A percentile compares a stretch with the other conserved stretches of the same genome.
Evolutionary conservation across 75 land plant genomes (phyloP).

Genomic region (Cupressus sempervirens): DNA sequence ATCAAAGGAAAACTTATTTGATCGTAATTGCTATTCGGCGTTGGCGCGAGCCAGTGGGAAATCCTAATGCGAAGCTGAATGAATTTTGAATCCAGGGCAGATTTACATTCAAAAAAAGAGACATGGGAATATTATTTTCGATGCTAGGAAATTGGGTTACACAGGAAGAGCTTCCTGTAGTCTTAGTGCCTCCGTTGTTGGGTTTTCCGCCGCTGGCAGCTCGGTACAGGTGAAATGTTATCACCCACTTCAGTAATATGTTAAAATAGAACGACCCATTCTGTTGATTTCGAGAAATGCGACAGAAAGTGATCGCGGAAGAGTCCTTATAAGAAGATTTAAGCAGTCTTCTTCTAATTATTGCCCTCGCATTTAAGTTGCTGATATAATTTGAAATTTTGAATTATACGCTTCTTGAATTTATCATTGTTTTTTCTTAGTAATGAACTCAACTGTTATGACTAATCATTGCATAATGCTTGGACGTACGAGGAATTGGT

Average conservation of each 20-base stretch:
- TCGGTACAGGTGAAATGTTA: conserved; percentile 50
- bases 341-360: neutral
- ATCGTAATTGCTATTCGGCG: neutral
- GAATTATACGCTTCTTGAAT: neutral
- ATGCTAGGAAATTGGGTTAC: neutral
- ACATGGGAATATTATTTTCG: neutral
- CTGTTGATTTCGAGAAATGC: neutral
- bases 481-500: neutral
- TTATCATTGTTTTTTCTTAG: neutral
- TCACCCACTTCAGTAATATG: neutral
- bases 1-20: no score
- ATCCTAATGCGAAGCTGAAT: neutral
- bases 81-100: neutral
- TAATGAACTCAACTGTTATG: neutral
- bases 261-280: neutral
- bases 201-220: conserved; percentile 82
- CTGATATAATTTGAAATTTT: neutral
- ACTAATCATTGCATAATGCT: neutral
- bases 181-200: conserved; percentile 82
- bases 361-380: neutral
- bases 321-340: neutral
- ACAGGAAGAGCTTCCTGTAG: conserved; percentile 57
- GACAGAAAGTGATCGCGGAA: neutral
- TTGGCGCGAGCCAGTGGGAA: neutral
- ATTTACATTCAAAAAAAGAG: neutral